Evolutionary conservation across 2,329 filamentous ascomycete genomes (phyloP).

Genomic region (Fusarium pseudoanthophilum): DNA sequence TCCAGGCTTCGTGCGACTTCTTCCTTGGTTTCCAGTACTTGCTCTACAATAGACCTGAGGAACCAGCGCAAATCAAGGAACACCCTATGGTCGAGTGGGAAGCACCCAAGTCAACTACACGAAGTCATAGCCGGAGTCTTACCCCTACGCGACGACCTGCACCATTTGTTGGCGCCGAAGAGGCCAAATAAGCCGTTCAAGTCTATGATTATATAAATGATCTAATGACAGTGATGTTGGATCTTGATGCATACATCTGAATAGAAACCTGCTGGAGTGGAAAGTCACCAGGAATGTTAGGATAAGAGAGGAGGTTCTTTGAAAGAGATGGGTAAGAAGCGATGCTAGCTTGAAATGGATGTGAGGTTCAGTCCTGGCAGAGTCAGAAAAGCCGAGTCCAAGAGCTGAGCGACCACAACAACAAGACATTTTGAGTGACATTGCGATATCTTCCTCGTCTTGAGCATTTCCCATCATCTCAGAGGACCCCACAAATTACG

Average conservation of each 20-base stretch:
- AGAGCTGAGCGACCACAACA: neutral
- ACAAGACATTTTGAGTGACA: neutral
- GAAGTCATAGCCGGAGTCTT: constrained; percentile 49
- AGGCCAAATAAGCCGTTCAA: constrained; percentile 20
- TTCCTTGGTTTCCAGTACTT: constrained; percentile 80
- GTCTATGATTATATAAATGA: constrained; percentile 18
- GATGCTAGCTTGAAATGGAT: neutral
- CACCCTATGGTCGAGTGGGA: constrained; percentile 53
- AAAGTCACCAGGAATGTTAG: neutral
- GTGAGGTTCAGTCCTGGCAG: neutral
- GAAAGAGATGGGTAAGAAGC: constrained; percentile 22
- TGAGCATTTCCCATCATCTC: neutral
- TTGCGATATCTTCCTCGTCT: constrained; percentile 2
- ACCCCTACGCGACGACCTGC: constrained; percentile 55
- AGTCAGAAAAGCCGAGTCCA: neutral
- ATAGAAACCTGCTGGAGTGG: constrained; percentile 10
- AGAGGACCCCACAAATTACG: constrained; percentile 24
- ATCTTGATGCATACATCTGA: constrained; percentile 13
- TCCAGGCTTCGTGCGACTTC: constrained; percentile 81
- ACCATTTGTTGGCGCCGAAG: constrained; percentile 51
- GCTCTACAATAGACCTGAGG: constrained; percentile 69
- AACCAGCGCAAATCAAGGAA: constrained; percentile 50
- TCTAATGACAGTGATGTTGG: constrained; percentile 28
- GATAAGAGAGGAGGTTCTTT: neutral
- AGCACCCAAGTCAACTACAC: constrained; percentile 40